Percentiles rank a stretch among this genome's conserved stretches.
phyloP scores from a whole-genome alignment of 495 filamentous ascomycete species.

The Mytilinidion resinicola region DNA sequence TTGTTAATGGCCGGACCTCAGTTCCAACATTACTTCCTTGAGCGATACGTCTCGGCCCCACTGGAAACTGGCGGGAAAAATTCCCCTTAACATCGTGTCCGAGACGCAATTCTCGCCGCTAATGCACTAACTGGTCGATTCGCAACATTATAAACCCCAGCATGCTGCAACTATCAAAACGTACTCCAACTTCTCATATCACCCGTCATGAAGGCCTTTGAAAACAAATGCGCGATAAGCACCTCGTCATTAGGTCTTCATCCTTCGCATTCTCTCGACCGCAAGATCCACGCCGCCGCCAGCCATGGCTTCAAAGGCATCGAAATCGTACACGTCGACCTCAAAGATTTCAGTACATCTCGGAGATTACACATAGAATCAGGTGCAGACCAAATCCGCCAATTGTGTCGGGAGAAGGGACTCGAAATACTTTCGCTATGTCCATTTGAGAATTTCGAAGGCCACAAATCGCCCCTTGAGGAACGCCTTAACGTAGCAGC shows the following conservation, averaged over 20 bases:
- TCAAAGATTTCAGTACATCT: neutral
- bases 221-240: neutral
- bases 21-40: no score
- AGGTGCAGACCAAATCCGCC: neutral
- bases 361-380: neutral
- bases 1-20: no score
- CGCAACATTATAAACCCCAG: no score
- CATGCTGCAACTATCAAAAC: no score
- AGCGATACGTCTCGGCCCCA: no score
- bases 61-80: no score
- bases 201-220: no score
- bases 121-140: no score
- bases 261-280: neutral
- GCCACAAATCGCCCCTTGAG: neutral
- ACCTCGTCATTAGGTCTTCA: neutral
- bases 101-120: no score
- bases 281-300: neutral
- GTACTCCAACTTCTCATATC: no score
- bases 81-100: no score
- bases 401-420: neutral
- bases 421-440: slow-evolving; percentile 3
- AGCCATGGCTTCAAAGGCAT: neutral
- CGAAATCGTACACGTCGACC: neutral
- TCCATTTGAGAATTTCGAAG: slow-evolving; percentile 1
- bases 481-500: neutral